Percentiles rank a stretch among this genome's conserved stretches.
These are phyloP conservation scores for Fusarium concolor DNA, from an alignment of 2,329 filamentous ascomycete species.

Conservation along the genomic window DNA sequence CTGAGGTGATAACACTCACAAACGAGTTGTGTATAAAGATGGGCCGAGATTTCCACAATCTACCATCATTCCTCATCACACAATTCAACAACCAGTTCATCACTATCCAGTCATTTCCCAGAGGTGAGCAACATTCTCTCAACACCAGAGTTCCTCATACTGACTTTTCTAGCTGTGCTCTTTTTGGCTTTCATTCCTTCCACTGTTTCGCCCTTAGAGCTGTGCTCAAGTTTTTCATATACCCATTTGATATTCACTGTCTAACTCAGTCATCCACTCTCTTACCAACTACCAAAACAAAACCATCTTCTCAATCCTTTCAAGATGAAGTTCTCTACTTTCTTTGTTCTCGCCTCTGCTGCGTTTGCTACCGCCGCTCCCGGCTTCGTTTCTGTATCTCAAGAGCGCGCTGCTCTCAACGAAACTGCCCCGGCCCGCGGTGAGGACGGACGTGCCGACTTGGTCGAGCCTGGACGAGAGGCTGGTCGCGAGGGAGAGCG, in stretches of 20 bases:
- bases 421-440: slow-evolving; percentile 14
- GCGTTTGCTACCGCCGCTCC: slow-evolving; percentile 60
- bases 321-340: slow-evolving; percentile 63
- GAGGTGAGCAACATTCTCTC: slow-evolving; percentile 20
- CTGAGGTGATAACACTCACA: neutral
- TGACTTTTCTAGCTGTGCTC: slow-evolving; percentile 32
- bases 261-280: slow-evolving; percentile 19
- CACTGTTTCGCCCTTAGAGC: slow-evolving; percentile 27
- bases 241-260: slow-evolving; percentile 25
- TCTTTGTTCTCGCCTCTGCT: slow-evolving; percentile 59
- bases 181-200: slow-evolving; percentile 35
- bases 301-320: slow-evolving; percentile 19
- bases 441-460: slow-evolving; percentile 6
- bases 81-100: slow-evolving; percentile 15
- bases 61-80: neutral
- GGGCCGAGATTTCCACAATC: neutral
- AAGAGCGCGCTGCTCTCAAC: slow-evolving; percentile 18
- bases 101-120: slow-evolving; percentile 38
- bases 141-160: neutral
- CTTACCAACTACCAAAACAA: neutral
- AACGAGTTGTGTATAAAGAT: slow-evolving; percentile 19
- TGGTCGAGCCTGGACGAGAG: neutral
- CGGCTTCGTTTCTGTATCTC: slow-evolving; percentile 48
- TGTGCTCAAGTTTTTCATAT: slow-evolving; percentile 38
- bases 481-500: neutral